Evolutionary conservation across 192 early-diverging fungal species (phyloP).

Genomic region (Chytriomyces confervae): DNA sequence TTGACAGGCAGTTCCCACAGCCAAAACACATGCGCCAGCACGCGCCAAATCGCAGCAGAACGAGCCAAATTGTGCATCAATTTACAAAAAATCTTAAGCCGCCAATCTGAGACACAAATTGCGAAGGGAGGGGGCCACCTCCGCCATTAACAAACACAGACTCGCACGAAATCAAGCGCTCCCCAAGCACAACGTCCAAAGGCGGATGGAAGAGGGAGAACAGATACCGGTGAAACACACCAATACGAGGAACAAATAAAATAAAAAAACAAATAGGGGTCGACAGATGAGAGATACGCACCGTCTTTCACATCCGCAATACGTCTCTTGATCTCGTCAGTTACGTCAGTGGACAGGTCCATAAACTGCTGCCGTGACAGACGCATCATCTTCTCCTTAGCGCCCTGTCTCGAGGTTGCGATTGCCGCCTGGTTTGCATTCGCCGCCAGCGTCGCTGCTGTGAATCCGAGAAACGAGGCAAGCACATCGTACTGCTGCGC

Average conservation of each 20-base stretch:
- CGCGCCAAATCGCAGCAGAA: too few relatives aligned
- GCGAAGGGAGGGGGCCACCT: too few relatives aligned
- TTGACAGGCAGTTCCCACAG: too few relatives aligned
- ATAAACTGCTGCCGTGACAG: slow-evolving; percentile 85
- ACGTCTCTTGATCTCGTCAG: slow-evolving; percentile 88
- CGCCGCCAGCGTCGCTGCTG: slow-evolving; percentile 10
- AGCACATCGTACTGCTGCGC: slow-evolving; percentile 15
- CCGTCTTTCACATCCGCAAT: slow-evolving; percentile 60
- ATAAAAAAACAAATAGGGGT: neutral
- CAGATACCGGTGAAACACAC: neutral
- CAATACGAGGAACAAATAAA: neutral
- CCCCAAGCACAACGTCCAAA: too few relatives aligned
- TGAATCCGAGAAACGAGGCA: slow-evolving; percentile 33
- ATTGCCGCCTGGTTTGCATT: slow-evolving; percentile 25
- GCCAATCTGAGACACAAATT: too few relatives aligned
- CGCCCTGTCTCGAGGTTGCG: slow-evolving; percentile 37
- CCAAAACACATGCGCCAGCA: too few relatives aligned
- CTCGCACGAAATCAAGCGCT: too few relatives aligned
- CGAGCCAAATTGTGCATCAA: too few relatives aligned
- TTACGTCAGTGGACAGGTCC: slow-evolving; percentile 95
- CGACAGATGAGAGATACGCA: slow-evolving; percentile 36
- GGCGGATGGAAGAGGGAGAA: neutral
- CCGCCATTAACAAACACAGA: too few relatives aligned
- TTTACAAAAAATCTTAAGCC: too few relatives aligned
- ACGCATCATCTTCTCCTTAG: slow-evolving; percentile 75